Evolutionary conservation across 176 grass and related monocot genomes (phyloP), one percentile per base, ranked within the genome.

Genomic region (Coix lacrymajobi): DNA sequence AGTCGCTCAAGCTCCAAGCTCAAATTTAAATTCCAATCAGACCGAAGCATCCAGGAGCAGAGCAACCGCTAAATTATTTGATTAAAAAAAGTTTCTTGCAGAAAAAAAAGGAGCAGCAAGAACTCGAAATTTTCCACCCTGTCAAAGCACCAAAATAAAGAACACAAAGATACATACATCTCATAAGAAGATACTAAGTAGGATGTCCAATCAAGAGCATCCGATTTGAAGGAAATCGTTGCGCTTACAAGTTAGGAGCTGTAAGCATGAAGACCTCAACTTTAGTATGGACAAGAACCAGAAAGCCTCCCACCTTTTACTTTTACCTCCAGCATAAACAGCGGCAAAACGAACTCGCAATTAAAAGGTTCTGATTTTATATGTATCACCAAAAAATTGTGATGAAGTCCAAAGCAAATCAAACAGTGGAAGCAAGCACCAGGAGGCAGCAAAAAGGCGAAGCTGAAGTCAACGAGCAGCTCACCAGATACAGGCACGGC

Each of bases 401-500:
- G 13, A 22, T 29, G 44, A 79, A 67, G 24, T 84, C 44, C 16
- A 88, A 74, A 67, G 66, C 11, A n/a, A n/a, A 75, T 65, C 45
- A 16, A 49, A 66, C 6, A 29, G 29, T 33, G 29, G 6, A 66
- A 48, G 39, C 17, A 34, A 67, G 46, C 62, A 68, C 22, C 20
- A 0, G 39, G 60, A 78, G 60, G 58, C 72, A 60, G 66, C 25
- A 84, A 62, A 69, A 72, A 66, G 33, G 40, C 11, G 28, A 45
- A 16, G 29, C 79, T 17, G 29, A 80, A 79, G 66, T 86, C 83
- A 48, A 90, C 37, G 75, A 72, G 26, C 28, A 85, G 75, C 81
- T 88, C 91, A 84, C 89, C 91, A 4, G 89, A 93, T 24, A 90
- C 75, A 14, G 79, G 92, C 65, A 91, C 30, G 20, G 86, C 90